Base-by-base conservation (phyloP, 768 basidiomycete genomes). In the Boletales sp. region DNA sequence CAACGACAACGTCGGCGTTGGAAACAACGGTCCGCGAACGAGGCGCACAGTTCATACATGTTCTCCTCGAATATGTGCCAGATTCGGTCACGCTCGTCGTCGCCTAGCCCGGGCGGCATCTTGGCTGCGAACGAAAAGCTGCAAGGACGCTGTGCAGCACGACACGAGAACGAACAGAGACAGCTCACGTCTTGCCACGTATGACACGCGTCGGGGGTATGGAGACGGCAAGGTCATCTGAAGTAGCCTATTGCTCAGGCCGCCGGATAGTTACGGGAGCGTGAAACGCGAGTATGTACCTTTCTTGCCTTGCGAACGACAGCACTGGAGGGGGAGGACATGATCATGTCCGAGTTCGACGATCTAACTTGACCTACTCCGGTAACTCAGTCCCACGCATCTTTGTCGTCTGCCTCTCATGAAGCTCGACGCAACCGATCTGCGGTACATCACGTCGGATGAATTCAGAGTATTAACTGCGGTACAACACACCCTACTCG, bases 391-490 rank as follows among this genome's bases (percentile, higher is more conserved):
- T 48, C 40, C 45, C 49, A 50, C 51, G 44, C 42, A 8, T 32
- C 40, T 35, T 35, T 44, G 6, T 14, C 12, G 31, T 29, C 24
- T 31, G 34, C 7, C 10, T 17, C 44, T 11, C 46, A 97, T 97
- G 94, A 94, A 90, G 74, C 78, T 97, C 45, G 93, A 97, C 67
- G 91, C 89, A 18, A 93, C 90, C 17, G 97, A 97, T 74, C 77
- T 99, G 52, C 76, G 95, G 69, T 99, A 98, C 68, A 74, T 98
- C 48, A 84, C 88, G 4, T 75, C 86, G 9, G 94, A 98, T 45
- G 94, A 97, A 63, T 99, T 97, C 69, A 74, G 94, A 47, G 93
- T 97, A n/a, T 74, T 99, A 21, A 90, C 90, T n/a, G 91, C 95
- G 43, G 94, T 95, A 62, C 45, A 61, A 43, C 30, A 27, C 43